Evolutionary conservation across 129 eudicot genomes (phyloP), one percentile per base, ranked within the genome.

Genomic region (Chrysanthemum makinoi): DNA sequence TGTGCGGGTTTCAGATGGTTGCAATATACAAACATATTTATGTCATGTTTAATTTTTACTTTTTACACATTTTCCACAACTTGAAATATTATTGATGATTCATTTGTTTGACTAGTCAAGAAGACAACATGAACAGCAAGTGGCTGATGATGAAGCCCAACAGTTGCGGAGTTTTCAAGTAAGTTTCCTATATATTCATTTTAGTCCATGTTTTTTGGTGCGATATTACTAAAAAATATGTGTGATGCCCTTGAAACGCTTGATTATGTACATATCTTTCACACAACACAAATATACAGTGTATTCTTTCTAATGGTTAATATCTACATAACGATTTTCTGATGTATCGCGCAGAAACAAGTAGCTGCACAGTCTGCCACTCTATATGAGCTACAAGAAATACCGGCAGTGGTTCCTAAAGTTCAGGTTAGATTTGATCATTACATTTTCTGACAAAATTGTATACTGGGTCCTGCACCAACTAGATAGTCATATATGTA

Each of bases 131-230:
- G 98, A 93, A 78, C 89, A 79, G 53, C 91, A 89, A 62, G 5
- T 93, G 62, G 98, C 95, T 55, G 86, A 85, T 75, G 89, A 89
- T 51, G 98, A 93, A 84, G 89, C 88, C 60, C 78, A 80, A 69
- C 84, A 92, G 62, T 83, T 92, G 71, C 87, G 69, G 11, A 89
- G 82, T 72, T 92, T 92, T 69, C 98, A 89, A 77, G 96, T 88
- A 65, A 55, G 63, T 78, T 60, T 39, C 52, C 39, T 28, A 47
- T 58, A 48, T 20, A 62, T 28, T 51, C 74, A 54, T 10, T 58
- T 13, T 56, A 11, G 70, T 60, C 19, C 44, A 65, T 39, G 11
- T 72, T 54, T 53, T 16, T 64, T 44, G 33, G 62, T 57, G 62
- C 4, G 7, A 52, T 13, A 44, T 35, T 48, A 20, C 58, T 22